These are phyloP conservation scores for Tricholoma matsutake DNA, from an alignment of 768 basidiomycete species.

Conservation along the genomic window DNA sequence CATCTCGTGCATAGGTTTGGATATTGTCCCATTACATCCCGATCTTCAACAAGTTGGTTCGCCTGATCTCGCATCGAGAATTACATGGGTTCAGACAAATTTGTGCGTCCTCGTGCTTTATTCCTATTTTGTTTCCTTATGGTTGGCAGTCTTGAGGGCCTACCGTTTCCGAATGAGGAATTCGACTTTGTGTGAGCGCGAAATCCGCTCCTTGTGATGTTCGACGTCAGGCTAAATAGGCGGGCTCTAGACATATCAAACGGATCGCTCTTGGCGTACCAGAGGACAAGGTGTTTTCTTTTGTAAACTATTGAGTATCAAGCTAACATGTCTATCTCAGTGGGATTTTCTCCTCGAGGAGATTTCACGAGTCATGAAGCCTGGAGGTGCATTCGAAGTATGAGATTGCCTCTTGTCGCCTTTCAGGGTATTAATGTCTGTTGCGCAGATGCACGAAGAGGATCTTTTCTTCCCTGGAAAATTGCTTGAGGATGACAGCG, in stretches of 20 bases:
- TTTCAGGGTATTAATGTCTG: not conserved
- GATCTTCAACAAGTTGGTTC: slow-evolving; percentile 60
- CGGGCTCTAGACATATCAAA: slow-evolving; percentile 55
- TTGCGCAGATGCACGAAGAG: slow-evolving; percentile 64
- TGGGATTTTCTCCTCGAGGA: slow-evolving; percentile 73
- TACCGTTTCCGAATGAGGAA: slow-evolving; percentile 69
- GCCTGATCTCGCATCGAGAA: slow-evolving; percentile 51
- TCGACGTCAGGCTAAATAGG: slow-evolving; percentile 6
- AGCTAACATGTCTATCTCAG: slow-evolving; percentile 25
- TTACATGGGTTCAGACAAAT: slow-evolving; percentile 72
- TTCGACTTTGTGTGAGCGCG: slow-evolving; percentile 72
- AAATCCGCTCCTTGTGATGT: not conserved
- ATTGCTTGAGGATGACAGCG: slow-evolving; percentile 32
- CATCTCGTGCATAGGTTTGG: slow-evolving; percentile 44
- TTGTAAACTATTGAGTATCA: not conserved
- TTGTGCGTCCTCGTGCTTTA: slow-evolving; percentile 46
- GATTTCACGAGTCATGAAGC: slow-evolving; percentile 67
- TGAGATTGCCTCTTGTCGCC: slow-evolving; percentile 5
- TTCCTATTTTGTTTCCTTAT: slow-evolving; percentile 2
- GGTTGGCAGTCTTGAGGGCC: slow-evolving; percentile 52
- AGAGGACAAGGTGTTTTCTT: slow-evolving; percentile 56
- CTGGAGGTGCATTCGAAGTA: slow-evolving; percentile 71
- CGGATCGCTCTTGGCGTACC: slow-evolving; percentile 73
- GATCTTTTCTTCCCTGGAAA: slow-evolving; percentile 71
- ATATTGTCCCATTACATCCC: slow-evolving; percentile 71